Base-by-base conservation (phyloP, 2,329 filamentous ascomycete species). In the Cylindrodendrum hubeiense region DNA sequence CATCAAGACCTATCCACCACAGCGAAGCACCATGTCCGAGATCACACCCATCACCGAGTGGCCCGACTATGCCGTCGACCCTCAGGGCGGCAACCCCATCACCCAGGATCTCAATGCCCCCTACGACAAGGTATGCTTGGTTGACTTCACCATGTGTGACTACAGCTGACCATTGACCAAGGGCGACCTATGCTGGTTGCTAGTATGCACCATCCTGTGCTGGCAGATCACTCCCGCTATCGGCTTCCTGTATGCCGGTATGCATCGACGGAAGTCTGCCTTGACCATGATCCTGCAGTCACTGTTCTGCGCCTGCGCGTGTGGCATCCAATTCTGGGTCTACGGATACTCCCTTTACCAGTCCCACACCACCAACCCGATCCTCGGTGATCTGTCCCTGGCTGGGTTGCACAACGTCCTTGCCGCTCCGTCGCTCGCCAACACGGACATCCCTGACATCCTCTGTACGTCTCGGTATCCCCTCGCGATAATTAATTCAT, bases 241-340 rank as follows among this genome's bases (percentile, higher is more conserved):
- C 57, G 79, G 79, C 22, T 81, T 81, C 60, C 71, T 79, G 24
- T 81, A 81, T 30, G 79, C 79, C 5, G 79, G 79, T 3, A 79
- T 81, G 75, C 78, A 79, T 30, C 76, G 79, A 3, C 71, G 78
- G 26, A 81, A 79, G 63, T 72, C 79, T 0, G 77, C 79, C 9
- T 44, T 85, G 64, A 84, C 83, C 0, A 84, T 85, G 79, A 76
- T 85, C 9, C 77, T 84, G 26, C 82, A 84, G 67, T 84, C 82
- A 0, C 78, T 85, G 1, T 84, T 84, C 71, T 84, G 82, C 33
- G 79, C 81, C 1, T 82, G 77, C 50, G 81, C 81, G 1, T 79
- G 78, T 51, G 82, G 81, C 1, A 81, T 84, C 9, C 83, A 84
- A 55, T 84, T 81, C 70, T 84, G 82, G 82, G 75, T 84, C 3